Base-by-base conservation (phyloP, 352 stramenopile species). In the Globisporangium polare region DNA sequence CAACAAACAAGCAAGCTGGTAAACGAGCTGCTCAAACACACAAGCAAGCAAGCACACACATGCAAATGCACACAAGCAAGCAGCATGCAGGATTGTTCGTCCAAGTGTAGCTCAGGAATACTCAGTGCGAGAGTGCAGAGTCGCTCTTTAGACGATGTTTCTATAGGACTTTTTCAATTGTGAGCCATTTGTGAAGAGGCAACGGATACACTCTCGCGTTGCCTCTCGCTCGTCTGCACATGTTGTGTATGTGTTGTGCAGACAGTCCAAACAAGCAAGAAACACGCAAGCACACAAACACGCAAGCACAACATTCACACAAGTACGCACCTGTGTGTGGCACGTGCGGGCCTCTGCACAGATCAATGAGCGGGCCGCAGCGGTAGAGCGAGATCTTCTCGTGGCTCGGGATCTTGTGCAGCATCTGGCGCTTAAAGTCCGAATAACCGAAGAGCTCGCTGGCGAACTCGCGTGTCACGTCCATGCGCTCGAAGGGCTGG, bases 361-460 rank as follows among this genome's bases (percentile, higher is more conserved):
- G 76, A 75, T 99, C 97, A 69, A 99, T 98, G 24, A 99, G 86
- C 26, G 97, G 86, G 2, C 98, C 98, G 64, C 96, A 99, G 43
- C 91, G 86, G 77, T 99, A 99, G 3, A 99, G 85, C 26, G 97
- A 99, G 65, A 97, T 89, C 17, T 78, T 80, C 42, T 97, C 95
- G 60, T 98, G 90, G 18, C 67, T 57, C 0, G 96, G 89, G 58
- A 99, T 97, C 75, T 99, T 99, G 61, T 94, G 96, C 22, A 87
- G 80, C 95, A 98, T 99, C 77, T 98, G 88, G 1, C 97, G 67
- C 73, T 99, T 99, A 72, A 98, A 99, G 22, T 98, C 95, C 66
- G 89, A 96, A 73, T 99, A 97, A 45, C 76, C 69, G 49, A 98
- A 96, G 47, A 94, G 70, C 65, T 97, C 77, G 22, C 86, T 68